Base-by-base conservation (phyloP, 805 yeast species). In the Sugiyamaella smithiae region DNA sequence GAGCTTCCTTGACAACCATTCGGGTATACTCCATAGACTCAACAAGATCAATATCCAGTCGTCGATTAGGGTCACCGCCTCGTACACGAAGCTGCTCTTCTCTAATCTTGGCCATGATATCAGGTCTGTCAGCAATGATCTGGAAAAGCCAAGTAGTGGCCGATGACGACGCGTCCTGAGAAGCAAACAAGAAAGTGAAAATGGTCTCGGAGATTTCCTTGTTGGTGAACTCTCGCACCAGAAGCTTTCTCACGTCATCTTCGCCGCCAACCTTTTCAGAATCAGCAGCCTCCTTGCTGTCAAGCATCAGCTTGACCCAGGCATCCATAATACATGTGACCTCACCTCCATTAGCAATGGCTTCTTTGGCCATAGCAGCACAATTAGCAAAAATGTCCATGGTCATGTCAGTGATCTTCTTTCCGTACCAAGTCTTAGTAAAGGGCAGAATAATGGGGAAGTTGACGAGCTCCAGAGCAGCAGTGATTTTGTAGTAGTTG, bases 121-220 rank as follows among this genome's bases (percentile, higher is more conserved):
- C 98, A 35, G 97, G 97, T 63, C 97, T 81, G 67, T 93, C 99
- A 53, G 97, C 90, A 49, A 89, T 83, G 59, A 89, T 80, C 75
- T 93, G 99, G 81, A 91, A 93, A 62, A 93, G 76, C 99, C 99
- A 93, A 70, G 98, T 91, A 55, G 97, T 93, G 59, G 95, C 82
- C 3, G 97, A 88, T 1, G 97, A 89, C 5, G 97, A 86, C 20
- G 99, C 99, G 70, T 93, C 99, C 72, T 93, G 99, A 3, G 97
- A 86, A 5, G 99, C 99, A 68, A 93, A 93, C 67, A 93, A 73
- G 69, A 93, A 93, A 11, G 99, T 93, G 78, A 93, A 93, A 54
- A 93, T 81, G 48, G 96, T 95, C 73, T 93, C 98, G 17, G 97
- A 86, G 60, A 93, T 91, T 69, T 93, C 99, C 68, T 76, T 84